Evolutionary conservation across 23 red algal species (phyloP), one percentile per base, ranked within the genome.

Genomic region (Gracilariopsis chorda): DNA sequence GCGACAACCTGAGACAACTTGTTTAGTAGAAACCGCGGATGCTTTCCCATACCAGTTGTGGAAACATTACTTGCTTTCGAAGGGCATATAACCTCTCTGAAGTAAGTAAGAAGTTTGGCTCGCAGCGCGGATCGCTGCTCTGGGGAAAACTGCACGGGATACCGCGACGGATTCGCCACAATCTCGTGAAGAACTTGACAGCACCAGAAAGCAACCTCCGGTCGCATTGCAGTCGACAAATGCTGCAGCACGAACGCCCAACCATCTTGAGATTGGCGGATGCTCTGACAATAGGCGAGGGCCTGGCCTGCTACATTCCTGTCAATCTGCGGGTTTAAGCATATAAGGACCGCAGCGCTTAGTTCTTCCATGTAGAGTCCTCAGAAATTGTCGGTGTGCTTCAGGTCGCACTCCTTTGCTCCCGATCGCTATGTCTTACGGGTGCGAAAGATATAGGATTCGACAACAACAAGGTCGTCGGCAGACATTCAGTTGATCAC

Each of bases 1-100:
- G 87, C 88, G 27, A 92, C 43, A 43, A 97, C 74, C 77, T 97
- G 95, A 12, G 90, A 79, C n/a, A 89, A 52, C 65, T 97, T 97
- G 77, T 97, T 97, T 19, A 77, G 68, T 63, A 97, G 42, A 64
- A 88, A 97, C 7, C 32, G 55, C 14, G 88, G 92, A 0, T 70
- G 51, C 2, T 67, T 56, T 0, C 19, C 28, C 9, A 32, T 42
- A 14, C 42, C n/a, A 2, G 23, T 33, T 13, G 16, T 47, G 25
- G 81, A 24, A 49, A 43, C 36, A 36, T n/a, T 34, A 44, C 48
- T 63, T 23, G 51, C 52, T 40, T 44, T 25, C 9, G n/a, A n/a
- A 41, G 85, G 48, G 63, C 60, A 73, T 24, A 52, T 41, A 51
- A 77, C 40, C 12, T 69, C 48, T 7, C 55, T 41, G 39, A 88